phyloP scores from a whole-genome alignment of 768 basidiomycete species.

The Piloderma croceum region DNA sequence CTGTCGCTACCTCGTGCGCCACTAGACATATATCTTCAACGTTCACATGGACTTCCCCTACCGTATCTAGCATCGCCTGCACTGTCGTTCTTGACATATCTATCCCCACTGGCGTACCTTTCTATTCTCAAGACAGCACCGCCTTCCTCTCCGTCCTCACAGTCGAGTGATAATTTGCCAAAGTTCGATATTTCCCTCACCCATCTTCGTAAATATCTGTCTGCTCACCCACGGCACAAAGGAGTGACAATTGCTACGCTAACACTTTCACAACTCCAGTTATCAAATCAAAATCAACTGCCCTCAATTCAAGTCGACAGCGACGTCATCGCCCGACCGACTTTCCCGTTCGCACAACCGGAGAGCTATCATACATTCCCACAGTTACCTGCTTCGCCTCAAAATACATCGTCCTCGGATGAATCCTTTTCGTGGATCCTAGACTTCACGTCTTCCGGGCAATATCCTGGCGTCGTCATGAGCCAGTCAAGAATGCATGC shows the following conservation, averaged over 20 bases:
- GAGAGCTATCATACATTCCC: constrained; percentile 15
- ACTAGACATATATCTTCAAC: constrained; percentile 66
- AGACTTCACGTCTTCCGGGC: constrained; percentile 60
- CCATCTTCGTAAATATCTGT: constrained; percentile 43
- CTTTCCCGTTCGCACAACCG: constrained; percentile 44
- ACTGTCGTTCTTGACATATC: constrained; percentile 64
- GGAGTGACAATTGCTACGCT: constrained; percentile 58
- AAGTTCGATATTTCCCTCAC: constrained; percentile 48
- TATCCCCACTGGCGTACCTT: constrained; percentile 68
- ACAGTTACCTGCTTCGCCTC: constrained; percentile 15
- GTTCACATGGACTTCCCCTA: constrained; percentile 63
- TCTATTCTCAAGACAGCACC: constrained; percentile 42
- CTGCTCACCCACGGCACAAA: constrained; percentile 26
- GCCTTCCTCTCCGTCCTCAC: constrained; percentile 12
- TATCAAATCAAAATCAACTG: constrained; percentile 35
- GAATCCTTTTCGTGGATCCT: constrained; percentile 52
- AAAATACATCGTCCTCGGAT: constrained; percentile 19
- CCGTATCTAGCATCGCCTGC: constrained; percentile 65
- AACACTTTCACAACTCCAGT: constrained; percentile 31
- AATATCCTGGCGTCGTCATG: constrained; percentile 56
- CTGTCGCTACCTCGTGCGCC: constrained; percentile 39
- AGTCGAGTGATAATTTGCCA: constrained; percentile 22
- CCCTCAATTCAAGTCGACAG: constrained; percentile 41
- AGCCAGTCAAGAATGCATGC: constrained; percentile 70
- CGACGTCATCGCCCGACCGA: constrained; percentile 41